Evolutionary conservation across 1,284 basidiomycete species (phyloP), one percentile per base, ranked within the genome.

Genomic region (Phellopilus nigrolimitatus): DNA sequence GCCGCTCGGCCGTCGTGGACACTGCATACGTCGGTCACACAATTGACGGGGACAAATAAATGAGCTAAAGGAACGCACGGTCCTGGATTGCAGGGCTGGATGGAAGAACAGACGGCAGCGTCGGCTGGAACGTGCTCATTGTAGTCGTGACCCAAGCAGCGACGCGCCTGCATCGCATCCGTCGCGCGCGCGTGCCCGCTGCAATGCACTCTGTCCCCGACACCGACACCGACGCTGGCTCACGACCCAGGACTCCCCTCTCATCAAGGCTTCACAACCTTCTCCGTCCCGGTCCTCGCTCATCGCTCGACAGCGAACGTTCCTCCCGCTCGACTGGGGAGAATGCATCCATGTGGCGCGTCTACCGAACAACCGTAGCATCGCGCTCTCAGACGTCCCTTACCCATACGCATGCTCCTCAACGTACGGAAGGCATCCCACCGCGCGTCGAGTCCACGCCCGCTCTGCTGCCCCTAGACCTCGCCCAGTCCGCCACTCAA

Each of bases 51-150:
- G 6, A 3, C 34, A 28, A 21, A 17, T 25, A 12, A 6, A 21
- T 27, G 28, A 15, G 21, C n/a, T n/a, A n/a, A n/a, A n/a, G n/a
- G 31, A n/a, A 59, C 71, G 60, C 62, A 80, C 81, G 62, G 59
- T 84, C 81, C 56, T 72, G 67, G 0, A 79, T 59, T 8, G 77
- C 78, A 2, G 80, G 76, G 6, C 62, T 63, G 1, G 74, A 73
- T 33, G 72, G 75, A 41, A 84, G 72, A 1, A 80, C 67, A 4
- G 80, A 82, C 0, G 80, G 79, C 25, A 80, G 65, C 46, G 61
- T 67, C 36, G 47, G 47, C 19, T n/a, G 15, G 27, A 13, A 13
- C 10, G 8, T 17, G 12, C 15, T 49, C 48, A 42, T 40, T 10
- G 36, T 30, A 28, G 21, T 33, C 44, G 15, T 36, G 28, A 21